Percentiles rank a stretch among this genome's conserved stretches.
These are phyloP conservation scores for Fusarium sp. DNA, from an alignment of 2,329 filamentous ascomycete species.

Conservation along the genomic window DNA sequence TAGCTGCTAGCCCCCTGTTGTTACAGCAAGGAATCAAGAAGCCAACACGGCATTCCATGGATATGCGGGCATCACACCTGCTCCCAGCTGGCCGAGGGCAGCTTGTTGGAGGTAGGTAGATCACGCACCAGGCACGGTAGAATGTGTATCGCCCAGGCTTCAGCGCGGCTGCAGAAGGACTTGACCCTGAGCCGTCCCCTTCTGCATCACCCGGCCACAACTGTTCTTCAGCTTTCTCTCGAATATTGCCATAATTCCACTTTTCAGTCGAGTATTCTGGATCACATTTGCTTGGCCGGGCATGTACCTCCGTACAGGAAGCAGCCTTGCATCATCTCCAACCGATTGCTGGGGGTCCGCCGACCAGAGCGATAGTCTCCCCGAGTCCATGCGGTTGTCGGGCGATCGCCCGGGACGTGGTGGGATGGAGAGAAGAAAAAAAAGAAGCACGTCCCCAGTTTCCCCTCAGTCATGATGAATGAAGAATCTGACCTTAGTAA, in stretches of 20 bases:
- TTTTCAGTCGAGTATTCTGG: neutral
- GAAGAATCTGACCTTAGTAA: constrained; percentile 32
- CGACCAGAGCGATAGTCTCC: constrained; percentile 20
- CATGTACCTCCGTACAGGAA: neutral
- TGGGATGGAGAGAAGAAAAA: constrained; percentile 9
- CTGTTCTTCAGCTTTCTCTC: neutral
- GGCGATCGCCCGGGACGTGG: constrained; percentile 43
- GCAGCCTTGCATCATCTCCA: constrained; percentile 29
- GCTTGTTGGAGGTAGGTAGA: neutral
- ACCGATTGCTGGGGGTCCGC: constrained; percentile 23
- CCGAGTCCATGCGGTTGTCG: constrained; percentile 40
- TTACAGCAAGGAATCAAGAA: constrained; percentile 12
- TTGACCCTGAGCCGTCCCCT: neutral
- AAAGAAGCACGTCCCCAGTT: constrained; percentile 3
- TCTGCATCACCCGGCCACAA: neutral
- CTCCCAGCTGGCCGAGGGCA: neutral
- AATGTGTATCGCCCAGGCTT: neutral
- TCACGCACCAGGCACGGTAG: constrained; percentile 12
- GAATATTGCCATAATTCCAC: neutral
- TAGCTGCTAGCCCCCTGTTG: constrained; percentile 25
- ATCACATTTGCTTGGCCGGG: neutral
- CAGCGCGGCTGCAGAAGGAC: neutral
- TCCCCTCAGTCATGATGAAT: constrained; percentile 38
- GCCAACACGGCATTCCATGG: constrained; percentile 22
- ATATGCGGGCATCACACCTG: constrained; percentile 15